Evolutionary conservation across 495 filamentous ascomycete species (phyloP).

Genomic region (Daldinia loculata): DNA sequence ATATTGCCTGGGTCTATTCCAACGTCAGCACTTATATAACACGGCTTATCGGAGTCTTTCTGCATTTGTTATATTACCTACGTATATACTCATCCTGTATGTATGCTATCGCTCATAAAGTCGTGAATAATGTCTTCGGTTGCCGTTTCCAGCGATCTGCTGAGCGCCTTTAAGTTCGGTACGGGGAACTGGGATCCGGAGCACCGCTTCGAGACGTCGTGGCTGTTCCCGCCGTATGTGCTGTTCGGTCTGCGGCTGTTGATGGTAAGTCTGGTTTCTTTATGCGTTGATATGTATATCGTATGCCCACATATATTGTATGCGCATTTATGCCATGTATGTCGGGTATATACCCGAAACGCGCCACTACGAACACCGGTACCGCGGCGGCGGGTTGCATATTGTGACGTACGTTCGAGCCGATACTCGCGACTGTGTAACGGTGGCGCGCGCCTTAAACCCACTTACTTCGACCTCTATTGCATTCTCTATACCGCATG

Average conservation of each 20-base stretch:
- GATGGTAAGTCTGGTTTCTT: conserved; percentile 53
- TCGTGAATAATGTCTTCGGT: background rate
- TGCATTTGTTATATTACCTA: background rate
- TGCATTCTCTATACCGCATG: background rate
- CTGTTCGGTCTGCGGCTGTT: conserved; percentile 67
- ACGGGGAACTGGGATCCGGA: conserved; percentile 62
- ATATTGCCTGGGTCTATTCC: background rate
- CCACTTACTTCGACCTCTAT: background rate
- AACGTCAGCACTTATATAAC: background rate
- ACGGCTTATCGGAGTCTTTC: background rate
- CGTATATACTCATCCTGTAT: background rate
- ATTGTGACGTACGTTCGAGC: background rate
- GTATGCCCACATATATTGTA: background rate
- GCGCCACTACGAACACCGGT: background rate
- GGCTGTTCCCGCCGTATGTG: conserved; percentile 71
- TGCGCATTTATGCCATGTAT: background rate
- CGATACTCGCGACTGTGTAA: background rate
- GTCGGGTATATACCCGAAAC: no score
- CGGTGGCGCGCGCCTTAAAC: background rate
- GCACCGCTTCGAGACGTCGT: conserved; percentile 77
- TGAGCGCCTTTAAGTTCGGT: conserved; percentile 51
- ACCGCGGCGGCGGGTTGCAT: conserved; percentile 1
- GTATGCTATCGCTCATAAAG: background rate
- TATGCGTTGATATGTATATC: background rate
- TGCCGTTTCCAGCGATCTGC: background rate